Base-by-base conservation (phyloP, 352 stramenopile genomes). In the Pythium utonaiense region DNA sequence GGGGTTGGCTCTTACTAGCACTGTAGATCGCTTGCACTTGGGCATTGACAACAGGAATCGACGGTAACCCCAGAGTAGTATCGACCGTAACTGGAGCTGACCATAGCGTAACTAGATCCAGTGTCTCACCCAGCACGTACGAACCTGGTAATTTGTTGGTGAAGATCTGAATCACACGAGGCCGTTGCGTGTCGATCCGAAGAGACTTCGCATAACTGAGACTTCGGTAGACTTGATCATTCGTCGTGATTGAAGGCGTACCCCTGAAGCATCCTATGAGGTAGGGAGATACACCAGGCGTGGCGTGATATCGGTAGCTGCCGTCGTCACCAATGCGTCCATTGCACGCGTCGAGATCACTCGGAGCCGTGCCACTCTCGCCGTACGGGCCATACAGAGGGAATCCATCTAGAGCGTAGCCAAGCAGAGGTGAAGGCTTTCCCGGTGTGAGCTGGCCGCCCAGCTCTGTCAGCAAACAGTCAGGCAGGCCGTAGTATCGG, bases 341-440 rank as follows among this genome's bases (percentile, higher is more conserved):
- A 59, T 90, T 89, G 60, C 83, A 93, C 5, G 47, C 65, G n/a
- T 93, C 83, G 0, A 93, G 57, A 49, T 85, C 77, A 1, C 36
- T 77, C 7, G 83, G 76, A 1, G 64, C n/a, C 6, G 60, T 58
- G 2, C 80, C 80, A 22, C 73, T 71, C 40, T 86, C 77, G 6
- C 53, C 68, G 54, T 79, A 88, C 5, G 73, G 73, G 13, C 79
- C 82, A 19, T 91, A 92, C 10, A 94, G 38, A 16, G 85, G 82
- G 48, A 89, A 94, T 0, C 85, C 85, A 38, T 94, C 85, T 3
- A 91, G 67, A 8, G 79, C 82, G 45, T 84, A 94, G 0, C 85
- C 85, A 10, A 94, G 60, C 4, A 92, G 14, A 19, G 81, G 80
- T 3, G 81, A 91, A 0, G 73, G 73, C 9, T 69, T 59, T 10